A percentile compares a stretch with the other conserved stretches of the same genome.
Conservation (phyloP, 345 rosid genomes). For the rapeseed (Brassica napus) region DNA sequence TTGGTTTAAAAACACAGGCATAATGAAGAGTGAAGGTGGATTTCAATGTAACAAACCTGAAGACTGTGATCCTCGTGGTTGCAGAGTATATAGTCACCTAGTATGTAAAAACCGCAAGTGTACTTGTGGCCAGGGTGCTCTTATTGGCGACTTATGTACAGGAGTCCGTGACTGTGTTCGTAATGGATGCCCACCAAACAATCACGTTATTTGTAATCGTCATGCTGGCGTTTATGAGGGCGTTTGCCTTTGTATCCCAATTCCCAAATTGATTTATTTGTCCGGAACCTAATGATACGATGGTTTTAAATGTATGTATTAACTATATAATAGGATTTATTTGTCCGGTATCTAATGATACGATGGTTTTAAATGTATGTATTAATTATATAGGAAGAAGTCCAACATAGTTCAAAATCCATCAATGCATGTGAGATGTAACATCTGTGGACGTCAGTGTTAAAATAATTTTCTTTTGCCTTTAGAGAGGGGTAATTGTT, state of each 20-base stretch:
- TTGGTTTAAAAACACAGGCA: neutral
- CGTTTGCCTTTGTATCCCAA: neutral
- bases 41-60: neutral
- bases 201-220: neutral
- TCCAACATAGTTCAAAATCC: neutral
- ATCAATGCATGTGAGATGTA: neutral
- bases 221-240: neutral
- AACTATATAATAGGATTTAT: too few species aligned
- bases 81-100: neutral
- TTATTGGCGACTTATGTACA: neutral
- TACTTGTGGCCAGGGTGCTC: neutral
- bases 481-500: neutral
- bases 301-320: neutral
- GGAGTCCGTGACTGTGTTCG: neutral
- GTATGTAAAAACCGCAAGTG: slow-evolving; percentile 1
- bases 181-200: neutral
- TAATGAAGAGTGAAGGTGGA: slow-evolving; percentile 7
- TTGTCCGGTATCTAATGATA: too few species aligned
- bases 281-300: neutral
- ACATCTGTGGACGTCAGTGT: neutral
- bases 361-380: neutral
- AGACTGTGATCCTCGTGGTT: slow-evolving; percentile 19
- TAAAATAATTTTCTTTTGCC: neutral
- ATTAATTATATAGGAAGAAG: neutral
- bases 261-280: neutral